These are phyloP conservation scores for Nothophaeocryptopus gaeumannii DNA, from an alignment of 2,329 filamentous ascomycete species.

Conservation along the genomic window DNA sequence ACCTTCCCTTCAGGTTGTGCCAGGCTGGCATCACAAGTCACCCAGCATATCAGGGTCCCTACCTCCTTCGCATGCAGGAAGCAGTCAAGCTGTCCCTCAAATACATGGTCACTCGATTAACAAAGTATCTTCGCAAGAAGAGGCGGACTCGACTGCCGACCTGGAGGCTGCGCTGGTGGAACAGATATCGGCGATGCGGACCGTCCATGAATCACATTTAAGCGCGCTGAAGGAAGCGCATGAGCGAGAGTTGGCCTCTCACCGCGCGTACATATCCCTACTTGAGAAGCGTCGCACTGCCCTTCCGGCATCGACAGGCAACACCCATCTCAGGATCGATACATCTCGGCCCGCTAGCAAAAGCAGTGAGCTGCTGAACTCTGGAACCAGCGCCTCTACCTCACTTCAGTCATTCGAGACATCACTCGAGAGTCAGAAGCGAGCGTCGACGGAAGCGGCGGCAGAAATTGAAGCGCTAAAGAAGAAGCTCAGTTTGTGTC, in stretches of 20 bases:
- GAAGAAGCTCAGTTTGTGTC: slow-evolving; percentile 37
- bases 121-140: neutral
- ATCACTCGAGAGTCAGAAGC: slow-evolving; percentile 30
- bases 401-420: slow-evolving; percentile 24
- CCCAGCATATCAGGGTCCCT: neutral
- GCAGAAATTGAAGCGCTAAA: slow-evolving; percentile 40
- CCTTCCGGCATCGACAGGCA: too few species aligned
- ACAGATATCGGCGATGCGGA: slow-evolving; percentile 37
- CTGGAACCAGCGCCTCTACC: slow-evolving; percentile 9
- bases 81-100: neutral
- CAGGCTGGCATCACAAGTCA: slow-evolving; percentile 1
- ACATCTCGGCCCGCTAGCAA: slow-evolving; percentile 14
- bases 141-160: too few species aligned
- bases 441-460: slow-evolving; percentile 28
- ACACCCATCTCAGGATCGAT: too few species aligned
- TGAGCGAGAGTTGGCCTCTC: slow-evolving; percentile 39
- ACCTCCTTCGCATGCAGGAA: neutral
- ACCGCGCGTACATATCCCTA: slow-evolving; percentile 38
- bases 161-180: slow-evolving; percentile 11
- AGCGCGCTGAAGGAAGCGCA: slow-evolving; percentile 39
- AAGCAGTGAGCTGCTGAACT: slow-evolving; percentile 1
- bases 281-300: slow-evolving; percentile 31
- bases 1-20: neutral
- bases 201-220: slow-evolving; percentile 41
- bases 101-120: neutral